A percentile compares a stretch with the other conserved stretches of the same genome.
phyloP scores from a whole-genome alignment of 257 asterid genomes.

The Fraxinus excelsior region DNA sequence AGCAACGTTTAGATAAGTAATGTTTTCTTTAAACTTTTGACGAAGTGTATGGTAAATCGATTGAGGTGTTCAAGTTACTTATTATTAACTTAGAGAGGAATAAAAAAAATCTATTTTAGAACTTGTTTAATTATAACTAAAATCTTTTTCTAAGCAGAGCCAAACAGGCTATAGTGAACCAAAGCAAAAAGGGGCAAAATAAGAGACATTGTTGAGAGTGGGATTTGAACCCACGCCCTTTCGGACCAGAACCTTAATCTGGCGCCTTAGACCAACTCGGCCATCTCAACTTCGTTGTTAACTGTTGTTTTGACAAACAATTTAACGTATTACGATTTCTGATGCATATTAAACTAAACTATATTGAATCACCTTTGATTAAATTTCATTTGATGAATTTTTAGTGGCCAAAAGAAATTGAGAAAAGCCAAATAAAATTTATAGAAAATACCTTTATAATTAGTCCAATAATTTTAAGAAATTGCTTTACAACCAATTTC shows the following conservation, averaged over 20 bases:
- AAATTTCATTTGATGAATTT: no score
- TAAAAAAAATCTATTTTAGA: no score
- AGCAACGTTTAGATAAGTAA: not conserved
- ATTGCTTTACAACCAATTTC: not conserved
- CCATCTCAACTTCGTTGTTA: constrained; percentile 77
- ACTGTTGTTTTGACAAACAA: no score
- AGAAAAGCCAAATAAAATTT: no score
- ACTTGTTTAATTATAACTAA: not conserved
- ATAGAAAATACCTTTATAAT: not conserved
- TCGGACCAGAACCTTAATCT: constrained; percentile 99
- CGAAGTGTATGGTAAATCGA: no score
- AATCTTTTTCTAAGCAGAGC: not conserved
- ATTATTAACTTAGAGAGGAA: not conserved
- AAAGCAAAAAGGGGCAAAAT: not conserved
- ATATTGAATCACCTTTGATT: no score
- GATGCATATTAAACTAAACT: no score
- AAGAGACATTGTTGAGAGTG: constrained; percentile 64
- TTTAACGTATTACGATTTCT: no score
- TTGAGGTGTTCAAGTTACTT: not conserved
- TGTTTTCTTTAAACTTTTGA: not conserved
- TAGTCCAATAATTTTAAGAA: not conserved
- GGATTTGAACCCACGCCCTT: constrained; percentile 99
- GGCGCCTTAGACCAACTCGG: constrained; percentile 99
- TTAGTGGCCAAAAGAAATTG: not conserved
- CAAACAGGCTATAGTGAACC: not conserved